Evolutionary conservation across 805 yeast species (phyloP), one percentile per base, ranked within the genome.

Genomic region (Metschnikowia gelsemii): DNA sequence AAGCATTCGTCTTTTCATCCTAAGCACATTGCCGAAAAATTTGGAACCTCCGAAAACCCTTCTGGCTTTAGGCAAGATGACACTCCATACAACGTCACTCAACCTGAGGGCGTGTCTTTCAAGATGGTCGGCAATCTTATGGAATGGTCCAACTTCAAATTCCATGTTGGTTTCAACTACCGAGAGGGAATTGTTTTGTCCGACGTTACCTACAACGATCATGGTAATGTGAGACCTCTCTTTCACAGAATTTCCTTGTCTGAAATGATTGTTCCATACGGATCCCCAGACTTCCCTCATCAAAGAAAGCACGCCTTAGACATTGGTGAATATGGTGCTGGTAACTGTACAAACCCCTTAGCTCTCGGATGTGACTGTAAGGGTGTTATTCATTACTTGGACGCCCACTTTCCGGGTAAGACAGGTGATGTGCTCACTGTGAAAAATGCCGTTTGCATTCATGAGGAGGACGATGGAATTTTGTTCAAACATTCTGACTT

Each of bases 271-370:
- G 93, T 85, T 45, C 93, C 93, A 18, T 85, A 85, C 57, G 93
- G 93, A 41, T 72, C 73, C 47, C 93, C 93, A 44, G 83, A 78
- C 51, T 80, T 74, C 67, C 90, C 89, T 42, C 91, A 84, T 61
- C 89, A 84, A 59, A 75, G 93, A 68, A 85, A 85, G 65, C 93
- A 85, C 56, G 93, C 93, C 32, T 78, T 85, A 64, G 93, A 85
- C 66, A 79, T 85, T 52, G 93, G 93, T 62, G 93, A 85, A 63
- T 84, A 84, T 61, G 93, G 93, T 68, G 91, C 89, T 48, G 93
- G 93, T 58, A 79, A 79, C 70, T 80, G 85, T 81, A 82, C 93
- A 40, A 85, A 85, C 66, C 86, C 90, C 24, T 72, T 85, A 50
- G 68, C 84, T 16, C 73, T 84, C 41, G 91, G 91, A 30, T 85